These are phyloP conservation scores for Sporodiniella umbellata DNA, from an alignment of 371 early-diverging fungal genomes.

Conservation along the genomic window DNA sequence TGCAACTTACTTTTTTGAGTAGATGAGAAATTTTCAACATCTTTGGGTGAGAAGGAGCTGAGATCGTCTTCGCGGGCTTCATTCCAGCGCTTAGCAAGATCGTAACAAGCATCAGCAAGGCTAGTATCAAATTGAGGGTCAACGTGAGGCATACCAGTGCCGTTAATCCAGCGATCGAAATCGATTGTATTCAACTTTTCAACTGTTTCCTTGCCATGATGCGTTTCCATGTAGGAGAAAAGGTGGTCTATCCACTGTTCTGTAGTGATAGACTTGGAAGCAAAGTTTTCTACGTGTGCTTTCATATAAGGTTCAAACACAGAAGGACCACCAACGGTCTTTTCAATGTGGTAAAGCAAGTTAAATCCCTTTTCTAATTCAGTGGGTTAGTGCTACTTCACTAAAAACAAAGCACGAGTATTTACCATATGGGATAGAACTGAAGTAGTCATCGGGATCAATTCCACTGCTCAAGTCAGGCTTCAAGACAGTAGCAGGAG, in stretches of 20 bases:
- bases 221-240: conserved; percentile 65
- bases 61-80: conserved; percentile 52
- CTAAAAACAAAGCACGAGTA: neutral
- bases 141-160: conserved; percentile 88
- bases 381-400: too few species aligned
- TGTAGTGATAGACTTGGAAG: conserved; percentile 85
- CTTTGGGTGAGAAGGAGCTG: conserved; percentile 53
- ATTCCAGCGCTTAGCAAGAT: conserved; percentile 79
- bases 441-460: conserved; percentile 95
- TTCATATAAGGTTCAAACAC: conserved; percentile 86
- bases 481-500: conserved; percentile 74
- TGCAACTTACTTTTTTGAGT: conserved; percentile 65
- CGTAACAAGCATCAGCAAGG: conserved; percentile 78
- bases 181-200: conserved; percentile 73
- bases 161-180: conserved; percentile 88
- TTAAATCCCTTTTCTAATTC: conserved; percentile 82
- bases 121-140: conserved; percentile 82
- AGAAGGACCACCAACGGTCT: conserved; percentile 77
- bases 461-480: conserved; percentile 70
- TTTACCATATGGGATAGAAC: conserved; percentile 85
- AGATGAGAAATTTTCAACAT: conserved; percentile 65
- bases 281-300: conserved; percentile 81
- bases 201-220: conserved; percentile 62
- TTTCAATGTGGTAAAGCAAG: conserved; percentile 89
- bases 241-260: conserved; percentile 84